Evolutionary conservation across 176 grass and related monocot species (phyloP).

Genomic region (Musa itinerans): DNA sequence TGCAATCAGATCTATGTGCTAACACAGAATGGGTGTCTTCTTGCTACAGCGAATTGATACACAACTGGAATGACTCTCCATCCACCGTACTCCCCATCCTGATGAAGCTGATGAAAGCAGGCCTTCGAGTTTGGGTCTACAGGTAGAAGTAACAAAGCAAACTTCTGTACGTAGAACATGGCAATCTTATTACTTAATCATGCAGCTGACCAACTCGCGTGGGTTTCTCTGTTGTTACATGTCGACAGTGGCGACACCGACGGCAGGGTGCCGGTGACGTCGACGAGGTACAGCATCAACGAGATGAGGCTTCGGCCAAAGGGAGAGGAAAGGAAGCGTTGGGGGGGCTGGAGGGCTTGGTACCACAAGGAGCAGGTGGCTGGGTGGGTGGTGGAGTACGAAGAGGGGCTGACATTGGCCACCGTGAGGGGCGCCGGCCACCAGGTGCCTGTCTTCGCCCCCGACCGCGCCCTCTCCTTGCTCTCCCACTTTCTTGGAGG

Average conservation of each 20-base stretch:
- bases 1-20: too few species aligned
- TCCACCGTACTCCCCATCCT: conserved; percentile 57
- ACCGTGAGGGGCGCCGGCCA: conserved; percentile 87
- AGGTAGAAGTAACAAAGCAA: conserved; percentile 27
- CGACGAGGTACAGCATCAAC: conserved; percentile 11
- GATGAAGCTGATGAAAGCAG: conserved; percentile 76
- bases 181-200: too few species aligned
- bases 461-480: conserved; percentile 45
- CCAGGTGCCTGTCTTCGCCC: conserved; percentile 86
- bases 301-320: background rate
- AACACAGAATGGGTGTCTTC: background rate
- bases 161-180: background rate
- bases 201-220: too few species aligned
- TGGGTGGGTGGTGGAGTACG: conserved; percentile 84
- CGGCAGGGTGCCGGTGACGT: conserved; percentile 2
- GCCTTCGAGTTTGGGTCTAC: conserved; percentile 79
- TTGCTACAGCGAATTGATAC: conserved; percentile 53
- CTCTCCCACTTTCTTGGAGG: conserved; percentile 67
- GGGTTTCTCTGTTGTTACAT: too few species aligned
- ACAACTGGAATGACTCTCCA: conserved; percentile 86
- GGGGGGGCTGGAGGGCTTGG: conserved; percentile 28
- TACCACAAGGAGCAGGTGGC: conserved; percentile 11
- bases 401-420: conserved; percentile 43
- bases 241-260: conserved; percentile 59
- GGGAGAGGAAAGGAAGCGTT: background rate